Percentiles rank a stretch among this genome's conserved stretches.
These are phyloP conservation scores for Cutaneotrichosporon spelunceum DNA, from an alignment of 1,284 basidiomycete species.

Conservation along the genomic window DNA sequence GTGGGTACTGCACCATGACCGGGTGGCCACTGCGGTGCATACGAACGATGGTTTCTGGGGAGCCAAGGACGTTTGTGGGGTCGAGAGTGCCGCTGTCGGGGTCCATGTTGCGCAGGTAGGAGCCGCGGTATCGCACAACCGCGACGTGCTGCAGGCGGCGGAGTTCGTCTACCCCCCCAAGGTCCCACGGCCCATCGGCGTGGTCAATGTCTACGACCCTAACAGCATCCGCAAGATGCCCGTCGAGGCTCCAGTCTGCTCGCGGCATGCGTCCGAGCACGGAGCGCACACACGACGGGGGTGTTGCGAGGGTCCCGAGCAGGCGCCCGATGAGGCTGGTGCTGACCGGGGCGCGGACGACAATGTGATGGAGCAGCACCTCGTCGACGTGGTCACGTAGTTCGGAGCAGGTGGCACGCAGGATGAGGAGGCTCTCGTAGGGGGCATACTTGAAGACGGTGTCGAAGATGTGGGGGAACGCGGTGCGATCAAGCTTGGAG, in stretches of 20 bases:
- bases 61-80: background rate
- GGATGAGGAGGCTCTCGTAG: slow-evolving; percentile 1
- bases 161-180: background rate
- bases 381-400: slow-evolving; percentile 9
- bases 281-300: background rate
- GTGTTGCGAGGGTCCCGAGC: background rate
- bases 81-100: background rate
- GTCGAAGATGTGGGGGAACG: slow-evolving; percentile 18
- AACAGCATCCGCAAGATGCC: background rate
- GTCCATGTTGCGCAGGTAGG: slow-evolving; percentile 3
- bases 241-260: slow-evolving; percentile 1
- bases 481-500: slow-evolving; percentile 1
- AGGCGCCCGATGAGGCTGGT: slow-evolving; percentile 2
- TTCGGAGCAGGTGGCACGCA: slow-evolving; percentile 8
- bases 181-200: background rate
- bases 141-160: background rate
- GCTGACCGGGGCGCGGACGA: background rate
- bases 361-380: slow-evolving; percentile 10
- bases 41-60: background rate
- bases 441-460: slow-evolving; percentile 2
- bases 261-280: background rate
- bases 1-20: background rate
- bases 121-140: background rate
- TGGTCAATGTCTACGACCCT: background rate
- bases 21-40: slow-evolving; percentile 1